These are phyloP conservation scores for Fusarium hostae DNA, from an alignment of 2,329 filamentous ascomycete genomes.

Conservation along the genomic window DNA sequence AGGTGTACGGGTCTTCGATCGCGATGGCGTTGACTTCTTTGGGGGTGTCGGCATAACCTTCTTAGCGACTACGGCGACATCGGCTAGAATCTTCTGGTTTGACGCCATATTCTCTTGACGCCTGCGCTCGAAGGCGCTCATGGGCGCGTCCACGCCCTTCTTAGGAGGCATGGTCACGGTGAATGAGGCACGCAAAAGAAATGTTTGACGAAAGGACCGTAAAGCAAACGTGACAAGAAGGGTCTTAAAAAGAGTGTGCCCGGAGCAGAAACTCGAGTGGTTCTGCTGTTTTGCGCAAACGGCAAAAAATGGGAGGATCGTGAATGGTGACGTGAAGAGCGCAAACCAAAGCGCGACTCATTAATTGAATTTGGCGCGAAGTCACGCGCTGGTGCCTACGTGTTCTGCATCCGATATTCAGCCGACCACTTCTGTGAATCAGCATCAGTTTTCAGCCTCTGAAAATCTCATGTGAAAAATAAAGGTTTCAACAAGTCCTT, in stretches of 20 bases:
- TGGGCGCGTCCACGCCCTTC: conserved; percentile 53
- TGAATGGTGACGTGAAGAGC: conserved; percentile 34
- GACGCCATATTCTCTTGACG: conserved; percentile 87
- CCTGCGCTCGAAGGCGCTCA: conserved; percentile 89
- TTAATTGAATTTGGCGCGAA: conserved; percentile 48
- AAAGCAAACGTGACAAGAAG: background rate
- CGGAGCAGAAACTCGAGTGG: background rate
- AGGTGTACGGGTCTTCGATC: conserved; percentile 51
- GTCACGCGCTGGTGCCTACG: conserved; percentile 44
- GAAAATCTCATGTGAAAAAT: conserved; percentile 25
- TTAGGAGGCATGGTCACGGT: conserved; percentile 54
- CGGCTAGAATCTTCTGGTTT: conserved; percentile 82
- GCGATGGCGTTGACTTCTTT: conserved; percentile 53
- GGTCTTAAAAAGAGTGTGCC: background rate
- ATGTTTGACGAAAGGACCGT: background rate
- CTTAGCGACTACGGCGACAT: conserved; percentile 77
- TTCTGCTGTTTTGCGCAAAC: conserved; percentile 1
- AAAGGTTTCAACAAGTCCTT: background rate
- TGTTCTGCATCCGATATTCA: conserved; percentile 35
- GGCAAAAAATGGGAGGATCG: background rate
- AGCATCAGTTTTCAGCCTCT: conserved; percentile 30
- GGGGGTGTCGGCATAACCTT: conserved; percentile 70
- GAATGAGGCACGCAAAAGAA: background rate
- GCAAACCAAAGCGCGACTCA: conserved; percentile 29
- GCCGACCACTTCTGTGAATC: conserved; percentile 9